Conservation (phyloP, 352 stramenopile species). For the Globisporangium iwayamae region DNA sequence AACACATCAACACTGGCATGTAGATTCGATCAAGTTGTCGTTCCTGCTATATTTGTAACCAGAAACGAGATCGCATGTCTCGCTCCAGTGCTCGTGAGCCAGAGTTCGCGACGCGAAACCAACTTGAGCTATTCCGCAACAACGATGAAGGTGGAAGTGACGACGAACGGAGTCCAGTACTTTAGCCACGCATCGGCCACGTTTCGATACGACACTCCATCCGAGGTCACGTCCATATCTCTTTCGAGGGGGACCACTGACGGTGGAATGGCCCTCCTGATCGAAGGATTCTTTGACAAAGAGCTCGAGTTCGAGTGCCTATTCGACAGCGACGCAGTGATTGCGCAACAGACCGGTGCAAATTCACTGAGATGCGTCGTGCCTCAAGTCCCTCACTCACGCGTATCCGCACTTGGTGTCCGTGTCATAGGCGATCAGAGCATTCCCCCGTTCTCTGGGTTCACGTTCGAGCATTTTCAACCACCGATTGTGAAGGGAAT, state of each 20-base stretch:
- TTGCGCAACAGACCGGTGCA: constrained; percentile 18
- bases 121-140: background rate
- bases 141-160: constrained; percentile 23
- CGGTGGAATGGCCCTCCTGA: constrained; percentile 23
- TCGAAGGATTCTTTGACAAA: constrained; percentile 22
- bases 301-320: constrained; percentile 26
- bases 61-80: constrained; percentile 24
- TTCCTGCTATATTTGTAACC: constrained; percentile 22
- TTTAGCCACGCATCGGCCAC: constrained; percentile 1
- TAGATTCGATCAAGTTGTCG: constrained; percentile 21
- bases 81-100: background rate
- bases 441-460: background rate
- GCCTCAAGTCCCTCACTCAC: constrained; percentile 4
- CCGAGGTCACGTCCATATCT: constrained; percentile 18
- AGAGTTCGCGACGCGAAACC: background rate
- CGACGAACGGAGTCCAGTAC: constrained; percentile 26
- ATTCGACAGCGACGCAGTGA: constrained; percentile 15
- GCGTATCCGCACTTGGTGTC: constrained; percentile 10
- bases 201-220: constrained; percentile 25
- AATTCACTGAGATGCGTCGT: constrained; percentile 20
- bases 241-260: constrained; percentile 21
- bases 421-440: background rate
- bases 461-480: constrained; percentile 21
- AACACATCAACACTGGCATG: constrained; percentile 18
- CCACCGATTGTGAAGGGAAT: constrained; percentile 23